Base-by-base conservation (phyloP, 1,139 yeast genomes). In the Yamadazyma oceani region DNA sequence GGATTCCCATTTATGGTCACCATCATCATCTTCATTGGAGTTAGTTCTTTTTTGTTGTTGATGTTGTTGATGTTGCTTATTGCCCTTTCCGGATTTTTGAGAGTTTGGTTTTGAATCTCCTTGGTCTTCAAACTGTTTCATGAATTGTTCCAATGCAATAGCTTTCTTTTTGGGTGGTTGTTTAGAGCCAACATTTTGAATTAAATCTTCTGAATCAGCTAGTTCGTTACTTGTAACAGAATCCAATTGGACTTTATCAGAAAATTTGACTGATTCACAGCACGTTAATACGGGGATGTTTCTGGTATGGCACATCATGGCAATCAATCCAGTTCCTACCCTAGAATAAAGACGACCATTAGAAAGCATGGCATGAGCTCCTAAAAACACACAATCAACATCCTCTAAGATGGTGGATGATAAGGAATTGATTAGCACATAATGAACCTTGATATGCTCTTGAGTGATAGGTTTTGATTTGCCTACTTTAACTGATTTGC, bases 341-440 rank as follows among this genome's bases (percentile, higher is more conserved):
- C 99, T 76, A 2, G 97, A 85, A 57, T 87, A 89, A 42, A 94
- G 73, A 58, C 90, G 80, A 1, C 98, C 98, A 57, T 94, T 94
- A 11, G 97, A 88, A 42, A 92, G 73, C 87, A 94, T 90, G 26
- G 97, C 95, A 58, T 92, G 97, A 0, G 98, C 98, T 9, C 98
- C 98, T 30, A 94, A 69, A 59, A 94, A 85, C 5, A 92, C 96
- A 48, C 86, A 85, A 51, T 92, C 94, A 19, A 92, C 94, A 38
- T 69, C 74, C 48, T 85, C 88, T 47, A 82, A 79, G 47, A 90
- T 73, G 9, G 89, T 83, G 10, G 94, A 80, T 4, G 92, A 79
- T 35, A 94, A 70, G 8, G 96, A 85, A 38, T 83, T 84, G 44
- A 92, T 79, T 48, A 89, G 66, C 23, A 85, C 87, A 55, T 92